Evolutionary conservation across 148 eudicot genomes (phyloP), one percentile per base, ranked within the genome.

Genomic region (Amaranthus palmeri): DNA sequence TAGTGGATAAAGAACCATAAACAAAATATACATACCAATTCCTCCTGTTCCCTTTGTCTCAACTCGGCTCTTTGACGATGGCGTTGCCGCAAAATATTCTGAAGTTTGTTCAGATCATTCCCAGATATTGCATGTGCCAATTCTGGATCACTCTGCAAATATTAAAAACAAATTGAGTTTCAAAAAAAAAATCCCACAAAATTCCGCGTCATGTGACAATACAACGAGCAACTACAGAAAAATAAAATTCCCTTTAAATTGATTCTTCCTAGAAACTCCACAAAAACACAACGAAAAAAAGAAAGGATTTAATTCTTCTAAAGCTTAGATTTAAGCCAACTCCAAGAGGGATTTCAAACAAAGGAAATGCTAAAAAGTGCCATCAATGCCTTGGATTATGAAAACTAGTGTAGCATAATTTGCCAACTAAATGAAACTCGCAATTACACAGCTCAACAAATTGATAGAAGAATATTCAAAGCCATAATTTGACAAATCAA

Each of bases 91-190:
- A 93, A 83, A 51, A 89, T 65, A 53, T 93, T 91, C 78, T 93
- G 98, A 50, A 93, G 73, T 71, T 53, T 83, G 79, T 93, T 82
- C 44, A 89, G 76, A 70, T 91, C 96, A 77, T 84, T 85, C 71
- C 96, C 97, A 74, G 92, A 83, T 70, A 93, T 71, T 13, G 75
- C 88, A 88, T 91, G 97, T 14, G 97, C 97, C 25, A 95, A 80
- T 77, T 95, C 97, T 53, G 98, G 98, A 84, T 95, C 98, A 70
- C 62, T 81, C 98, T 91, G 84, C 77, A 60, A 82, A 76, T 69
- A 70, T 79, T 61, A 50, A 43, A 65, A 46, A 63, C 57, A 45
- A 14, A 43, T 7, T 40, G 47, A 41, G 15, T 58, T 14, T 72
- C n/a, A 53, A 42, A 47, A n/a, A 64, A 18, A 54, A n/a, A 3